A percentile compares a stretch with the other conserved stretches of the same genome.
phyloP scores from a whole-genome alignment of 2,329 filamentous ascomycete species.

The Kalaharituber pfeilii region DNA sequence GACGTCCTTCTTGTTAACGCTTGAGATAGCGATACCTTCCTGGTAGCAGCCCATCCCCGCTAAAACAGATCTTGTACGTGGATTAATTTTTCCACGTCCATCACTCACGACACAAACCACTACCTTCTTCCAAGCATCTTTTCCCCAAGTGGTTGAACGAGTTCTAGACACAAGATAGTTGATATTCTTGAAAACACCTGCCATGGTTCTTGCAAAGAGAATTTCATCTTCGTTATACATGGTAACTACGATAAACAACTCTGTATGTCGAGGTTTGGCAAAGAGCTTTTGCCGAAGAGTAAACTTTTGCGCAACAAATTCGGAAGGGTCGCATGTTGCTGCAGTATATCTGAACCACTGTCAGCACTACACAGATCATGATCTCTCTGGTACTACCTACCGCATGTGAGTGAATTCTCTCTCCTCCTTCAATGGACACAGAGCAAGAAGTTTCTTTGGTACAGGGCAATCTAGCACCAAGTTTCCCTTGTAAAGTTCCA shows the following conservation, averaged over 20 bases:
- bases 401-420: slow-evolving; percentile 42
- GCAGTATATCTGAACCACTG: slow-evolving; percentile 40
- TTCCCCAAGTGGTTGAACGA: slow-evolving; percentile 94
- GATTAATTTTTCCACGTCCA: slow-evolving; percentile 91
- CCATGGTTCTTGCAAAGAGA: slow-evolving; percentile 86
- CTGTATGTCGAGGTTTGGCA: slow-evolving; percentile 49
- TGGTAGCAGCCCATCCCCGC: slow-evolving; percentile 94
- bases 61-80: slow-evolving; percentile 70
- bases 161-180: slow-evolving; percentile 92
- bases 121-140: slow-evolving; percentile 98
- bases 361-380: background rate
- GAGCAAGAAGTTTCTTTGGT: slow-evolving; percentile 68
- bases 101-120: slow-evolving; percentile 96
- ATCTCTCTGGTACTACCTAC: background rate
- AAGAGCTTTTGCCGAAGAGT: slow-evolving; percentile 52
- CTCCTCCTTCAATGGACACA: slow-evolving; percentile 59
- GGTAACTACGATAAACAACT: slow-evolving; percentile 54
- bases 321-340: slow-evolving; percentile 49
- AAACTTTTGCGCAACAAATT: slow-evolving; percentile 49
- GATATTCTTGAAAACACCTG: slow-evolving; percentile 95
- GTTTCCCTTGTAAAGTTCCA: slow-evolving; percentile 92
- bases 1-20: slow-evolving; percentile 90
- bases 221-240: slow-evolving; percentile 98
- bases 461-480: slow-evolving; percentile 93
- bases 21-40: slow-evolving; percentile 94